Evolutionary conservation across 1,284 basidiomycete genomes (phyloP), one percentile per base, ranked within the genome.

Genomic region (Apiotrichum siamense): DNA sequence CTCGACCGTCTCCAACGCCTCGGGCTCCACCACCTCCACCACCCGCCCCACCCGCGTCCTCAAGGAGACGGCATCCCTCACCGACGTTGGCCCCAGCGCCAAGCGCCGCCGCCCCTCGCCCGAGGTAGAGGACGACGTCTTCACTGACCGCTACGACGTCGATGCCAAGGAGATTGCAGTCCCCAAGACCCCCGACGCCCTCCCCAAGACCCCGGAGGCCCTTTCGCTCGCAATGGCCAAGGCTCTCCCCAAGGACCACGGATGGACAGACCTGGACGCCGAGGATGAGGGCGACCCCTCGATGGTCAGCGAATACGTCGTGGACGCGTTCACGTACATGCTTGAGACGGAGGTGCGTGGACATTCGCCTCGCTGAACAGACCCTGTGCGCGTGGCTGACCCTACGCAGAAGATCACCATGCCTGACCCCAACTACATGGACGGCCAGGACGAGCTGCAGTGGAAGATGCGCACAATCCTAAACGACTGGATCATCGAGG

Each of bases 271-370:
- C 68, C 80, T 97, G 18, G 94, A 97, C 64, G 85, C 83, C 4
- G 93, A 92, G 50, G 94, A 98, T 67, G 80, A 76, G n/a, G 90
- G 92, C 52, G 94, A 98, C 70, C 93, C 93, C 15, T 76, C 88
- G 54, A 97, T 97, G 93, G 93, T 96, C 55, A 87, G 85, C 75
- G 91, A 97, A 75, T 98, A 98, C 69, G 93, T 96, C 48, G 78
- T 80, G 24, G 96, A 97, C 57, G 94, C 97, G 53, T 96, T 96
- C 75, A 77, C 86, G 46, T 97, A 98, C 77, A 82, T 97, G 77
- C 86, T 87, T 70, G 76, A 83, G 58, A 70, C 81, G 52, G 80
- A 82, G 75, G 79, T 81, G 57, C 61, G 76, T 72, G 15, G 57
- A 73, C 81, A n/a, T n/a, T n/a, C n/a, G n/a, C 47, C 10, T 9